phyloP scores from a whole-genome alignment of 1,284 basidiomycete species.

The Ustilago xerochloae region DNA sequence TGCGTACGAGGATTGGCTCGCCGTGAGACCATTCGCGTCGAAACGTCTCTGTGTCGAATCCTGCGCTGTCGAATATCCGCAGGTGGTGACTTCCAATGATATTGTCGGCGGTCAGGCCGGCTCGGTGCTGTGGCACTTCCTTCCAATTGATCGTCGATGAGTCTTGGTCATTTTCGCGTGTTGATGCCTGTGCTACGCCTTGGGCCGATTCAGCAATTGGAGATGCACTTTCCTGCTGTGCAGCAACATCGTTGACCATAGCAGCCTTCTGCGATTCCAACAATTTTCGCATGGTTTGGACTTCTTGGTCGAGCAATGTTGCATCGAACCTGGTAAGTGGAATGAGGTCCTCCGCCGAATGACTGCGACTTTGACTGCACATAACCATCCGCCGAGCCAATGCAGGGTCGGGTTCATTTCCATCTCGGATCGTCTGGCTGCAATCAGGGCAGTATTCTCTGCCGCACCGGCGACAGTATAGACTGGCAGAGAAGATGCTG shows the following conservation, averaged over 20 bases:
- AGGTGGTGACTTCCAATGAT: constrained; percentile 26
- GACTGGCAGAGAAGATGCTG: constrained; percentile 86
- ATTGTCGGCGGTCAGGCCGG: constrained; percentile 26
- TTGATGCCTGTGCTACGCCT: background rate
- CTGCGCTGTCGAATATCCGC: constrained; percentile 13
- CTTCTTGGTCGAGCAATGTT: constrained; percentile 75
- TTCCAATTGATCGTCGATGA: constrained; percentile 20
- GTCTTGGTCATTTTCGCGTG: background rate
- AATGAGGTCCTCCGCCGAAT: constrained; percentile 74
- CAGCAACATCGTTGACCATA: background rate
- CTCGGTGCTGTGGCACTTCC: constrained; percentile 1
- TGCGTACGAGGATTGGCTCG: constrained; percentile 52
- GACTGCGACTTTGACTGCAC: constrained; percentile 27
- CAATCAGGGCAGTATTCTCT: constrained; percentile 89
- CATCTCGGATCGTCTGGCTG: constrained; percentile 74
- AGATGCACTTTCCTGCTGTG: background rate
- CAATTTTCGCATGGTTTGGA: constrained; percentile 74
- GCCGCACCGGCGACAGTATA: constrained; percentile 89
- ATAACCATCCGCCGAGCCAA: constrained; percentile 36
- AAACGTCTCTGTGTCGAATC: constrained; percentile 27
- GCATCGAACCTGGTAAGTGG: constrained; percentile 79
- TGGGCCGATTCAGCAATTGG: background rate
- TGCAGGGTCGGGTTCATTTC: constrained; percentile 9
- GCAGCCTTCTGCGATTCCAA: constrained; percentile 9
- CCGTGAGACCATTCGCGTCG: constrained; percentile 45